A percentile compares a stretch with the other conserved stretches of the same genome.
These are phyloP conservation scores for Daldinia childiae DNA, from an alignment of 495 filamentous ascomycete genomes.

Conservation along the genomic window DNA sequence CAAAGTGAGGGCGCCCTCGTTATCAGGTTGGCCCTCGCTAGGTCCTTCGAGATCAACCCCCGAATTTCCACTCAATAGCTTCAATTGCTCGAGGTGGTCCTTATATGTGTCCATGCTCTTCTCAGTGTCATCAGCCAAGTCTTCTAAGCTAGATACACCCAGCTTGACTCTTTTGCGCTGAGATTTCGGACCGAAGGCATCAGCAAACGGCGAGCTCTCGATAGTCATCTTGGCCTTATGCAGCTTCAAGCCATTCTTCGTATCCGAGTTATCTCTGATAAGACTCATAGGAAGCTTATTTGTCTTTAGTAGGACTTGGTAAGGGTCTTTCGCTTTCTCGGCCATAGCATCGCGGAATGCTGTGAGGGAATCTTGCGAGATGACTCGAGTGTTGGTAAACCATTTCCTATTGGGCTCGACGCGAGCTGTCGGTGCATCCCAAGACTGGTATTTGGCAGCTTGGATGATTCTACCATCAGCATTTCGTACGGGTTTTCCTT, in stretches of 20 bases:
- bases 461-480: conserved; percentile 76
- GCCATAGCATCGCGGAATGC: conserved; percentile 93
- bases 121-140: conserved; percentile 80
- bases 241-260: conserved; percentile 84
- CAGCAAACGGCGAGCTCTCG: conserved; percentile 82
- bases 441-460: conserved; percentile 82
- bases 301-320: conserved; percentile 88
- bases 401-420: conserved; percentile 93
- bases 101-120: conserved; percentile 81
- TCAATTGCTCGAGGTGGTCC: conserved; percentile 77
- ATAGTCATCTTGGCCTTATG: conserved; percentile 95
- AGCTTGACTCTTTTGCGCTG: conserved; percentile 93
- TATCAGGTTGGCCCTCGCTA: conserved; percentile 52
- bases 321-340: conserved; percentile 88
- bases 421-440: conserved; percentile 78
- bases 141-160: conserved; percentile 78
- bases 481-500: conserved; percentile 72
- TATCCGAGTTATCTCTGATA: conserved; percentile 69
- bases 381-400: conserved; percentile 68
- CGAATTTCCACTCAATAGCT: conserved; percentile 73
- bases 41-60: conserved; percentile 60
- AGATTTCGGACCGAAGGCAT: conserved; percentile 92
- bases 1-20: conserved; percentile 66
- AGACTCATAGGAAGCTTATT: conserved; percentile 91
- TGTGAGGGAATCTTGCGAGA: conserved; percentile 69